phyloP scores from a whole-genome alignment of 2,329 filamentous ascomycete species.

The Pseudocercospora crystallina region DNA sequence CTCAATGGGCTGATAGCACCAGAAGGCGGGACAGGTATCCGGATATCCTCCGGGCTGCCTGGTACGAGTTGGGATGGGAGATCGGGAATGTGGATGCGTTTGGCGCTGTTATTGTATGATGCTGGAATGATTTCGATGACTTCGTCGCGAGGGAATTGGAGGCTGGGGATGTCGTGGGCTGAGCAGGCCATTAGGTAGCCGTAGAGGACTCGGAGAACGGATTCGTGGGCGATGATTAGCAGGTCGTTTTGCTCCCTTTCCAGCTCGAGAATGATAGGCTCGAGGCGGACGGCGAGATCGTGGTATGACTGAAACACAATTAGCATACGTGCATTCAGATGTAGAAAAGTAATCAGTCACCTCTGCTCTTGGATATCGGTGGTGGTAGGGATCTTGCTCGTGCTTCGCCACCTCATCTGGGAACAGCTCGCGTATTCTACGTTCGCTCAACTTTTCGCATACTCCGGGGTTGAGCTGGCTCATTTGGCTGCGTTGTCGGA shows the following conservation, averaged over 20 bases:
- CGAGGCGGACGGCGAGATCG: conserved; percentile 93
- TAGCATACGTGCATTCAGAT: background rate
- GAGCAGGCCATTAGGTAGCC: conserved; percentile 99
- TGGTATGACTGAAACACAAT: conserved; percentile 74
- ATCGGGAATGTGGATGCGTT: conserved; percentile 79
- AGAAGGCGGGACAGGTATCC: conserved; percentile 67
- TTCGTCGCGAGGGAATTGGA: conserved; percentile 92
- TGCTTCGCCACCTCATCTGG: conserved; percentile 92
- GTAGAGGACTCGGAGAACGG: conserved; percentile 93
- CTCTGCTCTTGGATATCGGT: conserved; percentile 92
- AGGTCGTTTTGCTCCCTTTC: conserved; percentile 96
- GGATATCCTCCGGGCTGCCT: conserved; percentile 75
- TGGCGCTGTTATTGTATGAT: conserved; percentile 94
- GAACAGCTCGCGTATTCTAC: conserved; percentile 75
- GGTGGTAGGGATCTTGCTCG: conserved; percentile 92
- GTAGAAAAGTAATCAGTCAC: conserved; percentile 48
- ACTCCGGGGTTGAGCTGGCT: conserved; percentile 96
- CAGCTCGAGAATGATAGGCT: conserved; percentile 95
- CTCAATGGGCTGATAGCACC: conserved; percentile 41
- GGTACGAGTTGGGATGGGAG: conserved; percentile 68
- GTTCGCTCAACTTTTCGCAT: conserved; percentile 89
- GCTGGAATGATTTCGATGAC: conserved; percentile 99
- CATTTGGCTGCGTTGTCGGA: conserved; percentile 92
- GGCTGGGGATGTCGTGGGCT: conserved; percentile 85
- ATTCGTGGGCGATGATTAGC: conserved; percentile 97